Conservation (phyloP, 1,284 basidiomycete genomes). For the Meira nashicola region DNA sequence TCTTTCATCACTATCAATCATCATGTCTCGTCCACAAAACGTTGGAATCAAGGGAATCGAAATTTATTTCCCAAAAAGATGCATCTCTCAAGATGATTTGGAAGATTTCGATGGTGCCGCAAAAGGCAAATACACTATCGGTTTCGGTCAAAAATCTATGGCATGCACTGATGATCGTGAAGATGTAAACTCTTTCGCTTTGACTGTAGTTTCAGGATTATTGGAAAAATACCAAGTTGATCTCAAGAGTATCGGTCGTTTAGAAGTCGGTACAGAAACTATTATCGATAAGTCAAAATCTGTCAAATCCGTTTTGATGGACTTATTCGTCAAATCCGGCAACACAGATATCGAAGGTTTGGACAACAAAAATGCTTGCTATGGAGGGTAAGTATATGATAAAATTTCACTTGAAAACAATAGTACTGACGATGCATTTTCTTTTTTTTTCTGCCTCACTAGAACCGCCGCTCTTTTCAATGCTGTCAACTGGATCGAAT, state of each 20-base stretch:
- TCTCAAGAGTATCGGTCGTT: constrained; percentile 89
- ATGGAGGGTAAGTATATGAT: too few species aligned
- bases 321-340: constrained; percentile 83
- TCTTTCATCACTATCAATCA: background rate
- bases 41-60: constrained; percentile 88
- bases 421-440: too few species aligned
- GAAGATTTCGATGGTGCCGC: constrained; percentile 93
- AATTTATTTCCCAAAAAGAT: constrained; percentile 83
- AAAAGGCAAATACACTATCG: constrained; percentile 98
- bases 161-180: constrained; percentile 89
- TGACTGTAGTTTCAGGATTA: constrained; percentile 70
- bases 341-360: constrained; percentile 98
- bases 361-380: constrained; percentile 99
- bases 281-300: constrained; percentile 99
- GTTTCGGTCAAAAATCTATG: constrained; percentile 97
- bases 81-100: constrained; percentile 51
- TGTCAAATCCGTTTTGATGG: constrained; percentile 97
- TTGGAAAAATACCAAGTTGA: constrained; percentile 93
- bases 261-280: constrained; percentile 97
- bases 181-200: constrained; percentile 95
- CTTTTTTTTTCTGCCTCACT: too few species aligned
- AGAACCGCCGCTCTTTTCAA: constrained; percentile 94
- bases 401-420: too few species aligned
- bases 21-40: constrained; percentile 67
- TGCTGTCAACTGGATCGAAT: constrained; percentile 86